phyloP scores from a whole-genome alignment of 495 filamentous ascomycete species.

The Daldinia decipiens region DNA sequence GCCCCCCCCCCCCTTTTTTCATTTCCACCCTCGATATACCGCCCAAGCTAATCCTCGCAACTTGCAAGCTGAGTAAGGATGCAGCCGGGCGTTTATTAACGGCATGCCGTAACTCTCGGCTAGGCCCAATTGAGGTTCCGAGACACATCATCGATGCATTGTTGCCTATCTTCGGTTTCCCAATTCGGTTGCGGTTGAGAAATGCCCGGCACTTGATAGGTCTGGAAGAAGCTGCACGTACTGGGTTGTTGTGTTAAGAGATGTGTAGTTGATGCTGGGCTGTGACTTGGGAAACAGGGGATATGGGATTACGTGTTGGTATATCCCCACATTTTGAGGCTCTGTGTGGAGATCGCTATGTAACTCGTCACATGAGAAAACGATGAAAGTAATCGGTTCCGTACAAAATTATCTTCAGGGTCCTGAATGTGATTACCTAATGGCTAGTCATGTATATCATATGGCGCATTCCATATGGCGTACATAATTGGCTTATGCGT shows the following conservation, averaged over 20 bases:
- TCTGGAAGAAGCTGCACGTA: not conserved
- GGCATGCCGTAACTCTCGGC: not conserved
- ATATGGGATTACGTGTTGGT: not conserved
- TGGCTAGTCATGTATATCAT: not conserved
- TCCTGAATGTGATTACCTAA: constrained; percentile 5
- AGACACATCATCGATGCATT: not conserved
- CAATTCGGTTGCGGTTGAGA: not conserved
- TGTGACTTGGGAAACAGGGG: not conserved
- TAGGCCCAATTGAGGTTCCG: not conserved
- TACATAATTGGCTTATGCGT: not conserved
- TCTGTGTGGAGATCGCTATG: not conserved
- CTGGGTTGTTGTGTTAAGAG: not conserved
- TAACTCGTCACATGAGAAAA: not conserved
- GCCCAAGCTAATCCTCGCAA: too few relatives aligned
- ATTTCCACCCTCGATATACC: not conserved
- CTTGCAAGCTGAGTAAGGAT: constrained; percentile 6
- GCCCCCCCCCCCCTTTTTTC: constrained; percentile 5
- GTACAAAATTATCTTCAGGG: too few relatives aligned
- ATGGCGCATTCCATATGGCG: too few relatives aligned
- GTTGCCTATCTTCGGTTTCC: constrained; percentile 7
- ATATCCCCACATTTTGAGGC: not conserved
- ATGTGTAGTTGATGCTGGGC: not conserved
- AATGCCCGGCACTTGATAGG: not conserved
- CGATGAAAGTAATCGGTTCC: not conserved
- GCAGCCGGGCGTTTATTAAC: not conserved